Percentiles rank a stretch among this genome's conserved stretches.
phyloP scores from a whole-genome alignment of 805 yeast species.

The Sungouiella thailandica region DNA sequence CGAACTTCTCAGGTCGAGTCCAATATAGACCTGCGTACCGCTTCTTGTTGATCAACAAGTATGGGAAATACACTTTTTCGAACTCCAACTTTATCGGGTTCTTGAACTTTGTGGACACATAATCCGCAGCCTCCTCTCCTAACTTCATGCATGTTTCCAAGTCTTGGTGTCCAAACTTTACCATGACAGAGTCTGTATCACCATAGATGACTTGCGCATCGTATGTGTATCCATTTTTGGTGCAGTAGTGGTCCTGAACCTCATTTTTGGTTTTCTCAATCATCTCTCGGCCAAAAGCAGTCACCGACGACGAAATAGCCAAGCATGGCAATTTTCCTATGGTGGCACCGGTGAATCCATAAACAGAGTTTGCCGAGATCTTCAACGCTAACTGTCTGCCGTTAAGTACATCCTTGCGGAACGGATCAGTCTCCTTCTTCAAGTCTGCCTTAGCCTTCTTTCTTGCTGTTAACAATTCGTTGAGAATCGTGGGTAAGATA shows the following conservation, averaged over 20 bases:
- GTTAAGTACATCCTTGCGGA: slow-evolving; percentile 85
- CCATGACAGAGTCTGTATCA: slow-evolving; percentile 99
- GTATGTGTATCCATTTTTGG: slow-evolving; percentile 75
- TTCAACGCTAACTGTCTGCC: slow-evolving; percentile 97
- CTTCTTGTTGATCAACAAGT: slow-evolving; percentile 88
- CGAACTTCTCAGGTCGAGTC: slow-evolving; percentile 89
- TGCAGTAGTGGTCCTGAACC: slow-evolving; percentile 75
- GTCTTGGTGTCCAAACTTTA: slow-evolving; percentile 84
- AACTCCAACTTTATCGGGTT: slow-evolving; percentile 92
- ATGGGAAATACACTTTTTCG: slow-evolving; percentile 95
- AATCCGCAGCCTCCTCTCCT: slow-evolving; percentile 92
- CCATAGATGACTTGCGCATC: slow-evolving; percentile 94
- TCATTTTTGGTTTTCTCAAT: slow-evolving; percentile 85
- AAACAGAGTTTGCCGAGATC: slow-evolving; percentile 96
- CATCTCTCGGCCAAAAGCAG: slow-evolving; percentile 96
- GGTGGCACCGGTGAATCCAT: slow-evolving; percentile 99
- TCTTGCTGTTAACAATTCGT: slow-evolving; percentile 86
- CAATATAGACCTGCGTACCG: slow-evolving; percentile 96
- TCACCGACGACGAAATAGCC: slow-evolving; percentile 91
- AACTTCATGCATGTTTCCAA: slow-evolving; percentile 79
- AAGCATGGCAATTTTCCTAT: slow-evolving; percentile 95
- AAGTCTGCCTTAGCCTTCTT: slow-evolving; percentile 88
- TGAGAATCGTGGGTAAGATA: slow-evolving; percentile 83
- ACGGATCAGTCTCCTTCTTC: slow-evolving; percentile 91
- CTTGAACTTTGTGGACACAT: slow-evolving; percentile 72